Percentiles rank a stretch among this genome's conserved stretches.
These are phyloP conservation scores for Hypsizygus marmoreus DNA, from an alignment of 768 basidiomycete genomes.

Conservation along the genomic window DNA sequence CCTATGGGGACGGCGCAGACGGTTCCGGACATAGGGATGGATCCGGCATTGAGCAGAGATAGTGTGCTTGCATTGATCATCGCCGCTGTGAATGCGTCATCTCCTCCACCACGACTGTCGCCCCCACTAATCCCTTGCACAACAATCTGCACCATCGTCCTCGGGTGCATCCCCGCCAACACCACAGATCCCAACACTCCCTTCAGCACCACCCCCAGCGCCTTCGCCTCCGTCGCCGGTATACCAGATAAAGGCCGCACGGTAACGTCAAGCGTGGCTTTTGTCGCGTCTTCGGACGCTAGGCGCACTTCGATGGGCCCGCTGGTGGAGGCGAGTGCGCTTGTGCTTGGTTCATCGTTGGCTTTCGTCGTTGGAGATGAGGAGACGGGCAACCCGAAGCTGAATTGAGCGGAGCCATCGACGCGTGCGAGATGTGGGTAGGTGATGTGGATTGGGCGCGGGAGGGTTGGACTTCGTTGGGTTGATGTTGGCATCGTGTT, in stretches of 20 bases:
- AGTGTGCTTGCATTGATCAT: conserved; percentile 72
- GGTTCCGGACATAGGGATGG: conserved; percentile 75
- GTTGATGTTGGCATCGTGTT: too few species aligned
- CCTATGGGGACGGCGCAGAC: conserved; percentile 69
- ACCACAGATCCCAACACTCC: conserved; percentile 61
- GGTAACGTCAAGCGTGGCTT: conserved; percentile 73
- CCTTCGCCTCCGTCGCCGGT: conserved; percentile 70
- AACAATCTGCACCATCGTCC: conserved; percentile 78
- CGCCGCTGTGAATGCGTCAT: conserved; percentile 48
- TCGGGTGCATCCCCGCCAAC: conserved; percentile 67
- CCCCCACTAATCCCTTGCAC: conserved; percentile 55
- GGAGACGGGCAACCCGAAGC: conserved; percentile 46
- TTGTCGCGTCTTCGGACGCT: conserved; percentile 67
- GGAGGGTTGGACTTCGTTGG: too few species aligned
- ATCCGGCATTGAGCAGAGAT: conserved; percentile 68
- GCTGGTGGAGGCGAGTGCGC: conserved; percentile 70
- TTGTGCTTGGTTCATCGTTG: conserved; percentile 21
- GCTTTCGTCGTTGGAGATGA: conserved; percentile 1
- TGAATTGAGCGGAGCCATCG: conserved; percentile 77
- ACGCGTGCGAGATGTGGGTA: conserved; percentile 69
- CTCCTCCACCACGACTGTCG: background rate
- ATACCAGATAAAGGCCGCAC: conserved; percentile 71
- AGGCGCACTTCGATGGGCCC: conserved; percentile 81
- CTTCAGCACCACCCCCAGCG: conserved; percentile 54
- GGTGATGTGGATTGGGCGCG: conserved; percentile 42